Conservation (phyloP, 164 flowering plant genomes). For the Malania oleifera region DNA sequence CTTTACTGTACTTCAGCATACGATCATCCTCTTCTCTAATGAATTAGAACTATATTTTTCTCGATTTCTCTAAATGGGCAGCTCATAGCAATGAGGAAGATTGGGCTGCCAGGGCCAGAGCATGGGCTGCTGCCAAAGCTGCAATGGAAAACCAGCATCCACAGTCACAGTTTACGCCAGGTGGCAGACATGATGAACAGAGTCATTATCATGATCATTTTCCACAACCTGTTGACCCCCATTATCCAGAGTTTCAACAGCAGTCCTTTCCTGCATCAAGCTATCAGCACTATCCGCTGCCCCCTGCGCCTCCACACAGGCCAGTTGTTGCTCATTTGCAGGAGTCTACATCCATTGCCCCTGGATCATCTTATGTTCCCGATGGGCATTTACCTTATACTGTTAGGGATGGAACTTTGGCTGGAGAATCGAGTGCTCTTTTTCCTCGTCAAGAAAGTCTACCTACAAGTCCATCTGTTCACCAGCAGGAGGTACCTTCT, state of each 20-base stretch:
- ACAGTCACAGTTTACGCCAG: slow-evolving; percentile 37
- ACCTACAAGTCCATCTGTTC: slow-evolving; percentile 44
- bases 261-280: slow-evolving; percentile 32
- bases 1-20: background rate
- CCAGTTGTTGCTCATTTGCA: slow-evolving; percentile 28
- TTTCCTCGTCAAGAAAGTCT: slow-evolving; percentile 40
- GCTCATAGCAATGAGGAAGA: slow-evolving; percentile 69
- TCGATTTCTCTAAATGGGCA: slow-evolving; percentile 15
- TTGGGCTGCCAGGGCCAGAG: slow-evolving; percentile 93
- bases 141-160: slow-evolving; percentile 60
- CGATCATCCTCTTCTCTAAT: background rate
- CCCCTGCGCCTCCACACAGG: slow-evolving; percentile 29
- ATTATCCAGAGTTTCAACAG: slow-evolving; percentile 42
- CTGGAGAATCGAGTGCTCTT: slow-evolving; percentile 35
- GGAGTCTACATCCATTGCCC: slow-evolving; percentile 28
- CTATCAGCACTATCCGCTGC: slow-evolving; percentile 47
- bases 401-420: slow-evolving; percentile 43
- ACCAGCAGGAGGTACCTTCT: slow-evolving; percentile 99
- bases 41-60: background rate
- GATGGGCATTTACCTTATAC: slow-evolving; percentile 33
- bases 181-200: slow-evolving; percentile 46
- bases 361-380: slow-evolving; percentile 42
- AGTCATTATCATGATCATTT: slow-evolving; percentile 46
- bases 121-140: slow-evolving; percentile 81
- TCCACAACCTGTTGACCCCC: slow-evolving; percentile 41